Conservation (phyloP, 2,329 filamentous ascomycete species). For the Alternaria alternata region DNA sequence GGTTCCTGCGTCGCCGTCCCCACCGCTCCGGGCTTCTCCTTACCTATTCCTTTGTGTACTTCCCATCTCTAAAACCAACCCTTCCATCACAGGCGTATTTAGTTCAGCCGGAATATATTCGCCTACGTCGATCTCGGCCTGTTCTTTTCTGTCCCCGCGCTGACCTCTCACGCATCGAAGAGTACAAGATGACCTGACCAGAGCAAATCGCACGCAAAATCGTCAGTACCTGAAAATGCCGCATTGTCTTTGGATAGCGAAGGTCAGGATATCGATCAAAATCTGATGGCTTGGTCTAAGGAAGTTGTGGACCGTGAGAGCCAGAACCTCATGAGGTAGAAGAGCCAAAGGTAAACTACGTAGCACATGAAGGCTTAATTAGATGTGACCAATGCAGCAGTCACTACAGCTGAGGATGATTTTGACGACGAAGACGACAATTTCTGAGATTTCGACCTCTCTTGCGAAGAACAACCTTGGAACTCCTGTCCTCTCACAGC, state of each 20-base stretch:
- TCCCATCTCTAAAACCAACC: not conserved
- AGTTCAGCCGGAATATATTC: not conserved
- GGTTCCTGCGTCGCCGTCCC: not conserved
- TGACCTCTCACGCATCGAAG: too few species aligned
- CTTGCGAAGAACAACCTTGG: not conserved
- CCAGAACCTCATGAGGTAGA: not conserved
- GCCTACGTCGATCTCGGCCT: not conserved
- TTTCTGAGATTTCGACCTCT: not conserved
- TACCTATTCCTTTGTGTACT: not conserved
- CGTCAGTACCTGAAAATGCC: too few species aligned
- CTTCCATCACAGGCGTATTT: not conserved
- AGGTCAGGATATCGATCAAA: not conserved
- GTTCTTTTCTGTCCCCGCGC: not conserved
- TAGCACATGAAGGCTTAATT: not conserved
- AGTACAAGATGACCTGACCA: too few species aligned
- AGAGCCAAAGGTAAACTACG: not conserved
- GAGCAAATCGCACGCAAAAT: too few species aligned
- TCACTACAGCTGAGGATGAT: not conserved
- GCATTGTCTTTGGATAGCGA: too few species aligned
- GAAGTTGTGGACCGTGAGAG: not conserved
- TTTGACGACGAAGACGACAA: not conserved
- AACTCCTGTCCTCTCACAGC: not conserved
- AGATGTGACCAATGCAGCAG: not conserved
- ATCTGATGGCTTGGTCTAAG: not conserved
- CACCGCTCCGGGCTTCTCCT: not conserved